These are phyloP conservation scores for Euphorbia lathyris DNA, from an alignment of 345 rosid genomes.

Conservation along the genomic window DNA sequence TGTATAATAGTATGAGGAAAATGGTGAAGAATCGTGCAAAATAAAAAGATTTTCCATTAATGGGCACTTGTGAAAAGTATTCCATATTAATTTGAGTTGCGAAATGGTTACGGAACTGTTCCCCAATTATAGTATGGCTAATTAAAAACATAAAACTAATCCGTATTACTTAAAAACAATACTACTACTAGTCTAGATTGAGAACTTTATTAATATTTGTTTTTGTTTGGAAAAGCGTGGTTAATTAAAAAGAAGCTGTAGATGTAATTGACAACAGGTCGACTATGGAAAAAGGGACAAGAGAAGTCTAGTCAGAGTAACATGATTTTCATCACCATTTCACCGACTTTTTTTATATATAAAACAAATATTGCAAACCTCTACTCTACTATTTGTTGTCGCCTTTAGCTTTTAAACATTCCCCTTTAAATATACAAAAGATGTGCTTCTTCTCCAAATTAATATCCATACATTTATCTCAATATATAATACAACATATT, in stretches of 20 bases:
- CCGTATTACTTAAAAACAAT: background rate
- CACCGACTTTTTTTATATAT: conserved; percentile 29
- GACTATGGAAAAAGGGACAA: conserved; percentile 23
- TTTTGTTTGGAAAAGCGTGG: no score
- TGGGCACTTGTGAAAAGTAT: background rate
- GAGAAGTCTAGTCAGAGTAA: conserved; percentile 29
- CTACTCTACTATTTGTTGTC: no score
- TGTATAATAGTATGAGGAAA: background rate
- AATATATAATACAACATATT: no score
- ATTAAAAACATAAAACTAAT: background rate
- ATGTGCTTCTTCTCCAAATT: no score
- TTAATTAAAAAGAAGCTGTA: background rate
- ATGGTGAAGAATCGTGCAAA: background rate
- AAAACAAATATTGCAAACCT: no score
- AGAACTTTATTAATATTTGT: background rate
- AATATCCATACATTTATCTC: no score
- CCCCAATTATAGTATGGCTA: background rate
- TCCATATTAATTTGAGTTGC: background rate
- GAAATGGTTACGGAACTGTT: conserved; percentile 8
- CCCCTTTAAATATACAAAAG: no score
- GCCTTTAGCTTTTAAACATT: no score
- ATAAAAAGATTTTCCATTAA: background rate
- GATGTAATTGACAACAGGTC: background rate
- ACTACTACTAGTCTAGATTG: no score
- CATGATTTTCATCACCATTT: conserved; percentile 24